Base-by-base conservation (phyloP, 306 rosid species). In the Inga laurina region DNA sequence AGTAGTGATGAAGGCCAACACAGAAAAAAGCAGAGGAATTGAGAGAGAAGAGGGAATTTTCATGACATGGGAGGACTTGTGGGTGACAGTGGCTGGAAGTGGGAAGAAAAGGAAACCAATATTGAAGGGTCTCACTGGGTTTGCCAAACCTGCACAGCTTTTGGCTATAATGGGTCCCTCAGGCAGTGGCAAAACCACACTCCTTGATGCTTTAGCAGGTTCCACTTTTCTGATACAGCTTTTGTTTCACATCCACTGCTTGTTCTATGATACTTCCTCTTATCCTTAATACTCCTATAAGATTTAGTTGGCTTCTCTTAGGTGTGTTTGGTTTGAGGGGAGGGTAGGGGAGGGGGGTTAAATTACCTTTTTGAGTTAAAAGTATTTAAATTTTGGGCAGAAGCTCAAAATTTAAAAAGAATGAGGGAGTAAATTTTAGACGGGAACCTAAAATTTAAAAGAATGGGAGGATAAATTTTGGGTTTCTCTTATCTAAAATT, bases 81-180 rank as follows among this genome's bases (percentile, higher is more conserved):
- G 24, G 21, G 86, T 83, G 39, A 87, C 76, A 3, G 90, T 85
- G 3, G 89, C 79, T 9, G 32, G 75, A 5, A 74, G 52, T 51
- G 72, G 77, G 39, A 82, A 82, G 30, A 18, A 56, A 4, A 82
- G 82, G n/a, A 65, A 74, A 18, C 37, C 74, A 84, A 86, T 5
- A 77, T 88, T 35, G 72, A 10, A 89, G 67, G 87, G 74, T 16
- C 46, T 88, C 0, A 88, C 89, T 3, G 89, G 88, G 10, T 93
- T 82, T 83, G 97, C 94, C 54, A 84, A 83, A 10, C 90, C 92
- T 5, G 97, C 92, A 2, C 83, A 88, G 72, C 83, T 90, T 11
- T 77, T 93, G 79, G 97, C 97, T 21, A 88, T 93, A 22, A 91
- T 93, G 96, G 97, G 97, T 44, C 94, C 93, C 78, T 91, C 96